Base-by-base conservation (phyloP, 257 asterid genomes). In the Parsonsia alboflavescens region DNA sequence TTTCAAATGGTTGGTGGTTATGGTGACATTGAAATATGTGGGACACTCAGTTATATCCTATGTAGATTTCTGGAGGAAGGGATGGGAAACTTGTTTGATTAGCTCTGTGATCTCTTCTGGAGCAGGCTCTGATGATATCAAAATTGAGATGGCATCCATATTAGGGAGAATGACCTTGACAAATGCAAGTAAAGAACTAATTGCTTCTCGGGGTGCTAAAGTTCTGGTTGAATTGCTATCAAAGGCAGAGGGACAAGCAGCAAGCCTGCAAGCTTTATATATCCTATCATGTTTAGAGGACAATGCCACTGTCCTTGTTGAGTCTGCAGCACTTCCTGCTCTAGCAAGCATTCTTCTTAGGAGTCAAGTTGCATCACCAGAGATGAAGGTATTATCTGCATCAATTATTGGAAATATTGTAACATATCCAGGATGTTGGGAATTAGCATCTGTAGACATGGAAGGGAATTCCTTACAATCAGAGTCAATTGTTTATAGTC, bases 401-500 rank as follows among this genome's bases (percentile, higher is more conserved):
- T 59, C 75, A 54, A 50, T 80, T 53, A 49, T 80, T 56, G 77
- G 80, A 13, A 80, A 80, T 28, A 16, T 75, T 21, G 83, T 80
- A 19, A 45, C 68, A 24, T 66, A 56, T 46, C 80, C 80, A 24
- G 83, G 83, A 66, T 70, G 71, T 49, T 80, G 83, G 83, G 83
- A 80, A 76, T 80, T 80, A 44, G 78, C 83, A 46, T 72, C 80
- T 65, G 83, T 68, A 56, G 80, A 75, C 56, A 56, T 10, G 58
- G 71, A 22, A 39, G 80, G 80, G 45, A 41, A 80, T 65, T 10
- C 46, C 21, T 64, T 80, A 65, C 83, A 75, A 42, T 80, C 80
- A 3, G 77, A 80, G 62, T 54, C 80, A 66, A 71, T 80, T 59
- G 56, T 80, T 44, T 42, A 44, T 75, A 50, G 54, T 7, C 75